Conservation (phyloP, 2,329 filamentous ascomycete genomes). For the Colletotrichum sansevieriae region DNA sequence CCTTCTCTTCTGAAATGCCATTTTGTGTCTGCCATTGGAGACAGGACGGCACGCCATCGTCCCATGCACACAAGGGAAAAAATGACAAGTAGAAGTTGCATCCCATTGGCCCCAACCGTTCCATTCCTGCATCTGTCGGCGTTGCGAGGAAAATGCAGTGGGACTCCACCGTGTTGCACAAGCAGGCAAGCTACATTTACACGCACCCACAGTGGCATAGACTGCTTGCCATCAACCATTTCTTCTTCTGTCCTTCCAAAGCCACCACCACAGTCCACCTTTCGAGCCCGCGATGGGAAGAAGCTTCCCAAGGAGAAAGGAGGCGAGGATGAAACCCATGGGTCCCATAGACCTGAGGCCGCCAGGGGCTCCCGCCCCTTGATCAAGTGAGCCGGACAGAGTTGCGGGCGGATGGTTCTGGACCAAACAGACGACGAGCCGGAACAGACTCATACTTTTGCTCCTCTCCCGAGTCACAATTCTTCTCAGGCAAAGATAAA, state of each 20-base stretch:
- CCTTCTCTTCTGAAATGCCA: neutral
- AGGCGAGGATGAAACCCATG: conserved; percentile 28
- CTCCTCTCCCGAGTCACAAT: conserved; percentile 18
- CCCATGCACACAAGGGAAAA: too few relatives aligned
- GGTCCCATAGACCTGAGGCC: conserved; percentile 23
- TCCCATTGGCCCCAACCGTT: neutral
- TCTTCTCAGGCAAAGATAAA: neutral
- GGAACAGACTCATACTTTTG: conserved; percentile 2
- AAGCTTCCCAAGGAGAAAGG: neutral
- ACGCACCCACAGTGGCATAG: conserved; percentile 8
- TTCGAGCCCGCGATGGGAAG: neutral
- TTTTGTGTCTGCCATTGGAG: neutral
- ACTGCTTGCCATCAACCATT: conserved; percentile 1
- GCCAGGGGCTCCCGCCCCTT: conserved; percentile 22
- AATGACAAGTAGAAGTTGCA: too few relatives aligned
- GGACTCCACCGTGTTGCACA: conserved; percentile 5
- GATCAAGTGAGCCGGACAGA: neutral
- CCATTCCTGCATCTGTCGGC: neutral
- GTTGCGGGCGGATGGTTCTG: conserved; percentile 5
- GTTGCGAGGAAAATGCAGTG: conserved; percentile 18
- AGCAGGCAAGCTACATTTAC: neutral
- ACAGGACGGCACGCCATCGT: neutral
- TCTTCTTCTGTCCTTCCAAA: neutral
- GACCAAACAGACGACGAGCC: neutral
- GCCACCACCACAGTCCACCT: neutral